Evolutionary conservation across 208 protist genomes (phyloP).

Genomic region (Trypanosoma conorhini): DNA sequence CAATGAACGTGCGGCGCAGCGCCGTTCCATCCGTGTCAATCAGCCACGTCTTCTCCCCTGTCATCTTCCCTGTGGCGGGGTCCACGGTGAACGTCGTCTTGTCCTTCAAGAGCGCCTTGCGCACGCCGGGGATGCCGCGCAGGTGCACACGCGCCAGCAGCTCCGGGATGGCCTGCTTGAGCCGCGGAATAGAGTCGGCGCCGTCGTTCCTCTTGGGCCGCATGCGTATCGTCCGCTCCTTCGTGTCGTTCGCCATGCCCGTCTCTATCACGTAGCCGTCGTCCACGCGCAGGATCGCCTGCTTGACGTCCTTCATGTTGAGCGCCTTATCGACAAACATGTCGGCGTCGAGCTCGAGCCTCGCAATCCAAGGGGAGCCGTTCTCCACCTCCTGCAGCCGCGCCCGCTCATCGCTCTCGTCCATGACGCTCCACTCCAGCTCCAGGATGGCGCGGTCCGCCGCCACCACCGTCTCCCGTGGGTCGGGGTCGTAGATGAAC

Average conservation of each 20-base stretch:
- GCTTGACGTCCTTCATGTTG: conserved; percentile 93
- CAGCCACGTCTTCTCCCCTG: conserved; percentile 89
- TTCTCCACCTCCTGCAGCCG: conserved; percentile 35
- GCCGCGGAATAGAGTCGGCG: conserved; percentile 55
- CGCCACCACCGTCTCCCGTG: conserved; percentile 89
- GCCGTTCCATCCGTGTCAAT: conserved; percentile 97
- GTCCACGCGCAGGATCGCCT: conserved; percentile 88
- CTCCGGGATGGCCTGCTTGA: conserved; percentile 64
- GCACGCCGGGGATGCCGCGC: conserved; percentile 96
- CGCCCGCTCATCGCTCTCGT: conserved; percentile 56
- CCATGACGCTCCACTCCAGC: conserved; percentile 62
- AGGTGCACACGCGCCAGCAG: conserved; percentile 84
- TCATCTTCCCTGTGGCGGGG: conserved; percentile 46
- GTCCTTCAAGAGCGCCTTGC: conserved; percentile 90
- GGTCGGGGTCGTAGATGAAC: conserved; percentile 98
- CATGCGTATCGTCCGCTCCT: conserved; percentile 92
- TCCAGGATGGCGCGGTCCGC: conserved; percentile 92
- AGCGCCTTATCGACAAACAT: conserved; percentile 94
- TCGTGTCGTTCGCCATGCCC: conserved; percentile 94
- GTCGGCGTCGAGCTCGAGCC: conserved; percentile 94
- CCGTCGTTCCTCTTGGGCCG: conserved; percentile 56
- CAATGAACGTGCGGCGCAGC: conserved; percentile 93
- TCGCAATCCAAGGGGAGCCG: conserved; percentile 95
- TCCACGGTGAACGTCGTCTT: conserved; percentile 52
- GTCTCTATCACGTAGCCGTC: conserved; percentile 80